Conservation (phyloP, 2,329 filamentous ascomycete genomes). For the Hypomyces perniciosus region DNA sequence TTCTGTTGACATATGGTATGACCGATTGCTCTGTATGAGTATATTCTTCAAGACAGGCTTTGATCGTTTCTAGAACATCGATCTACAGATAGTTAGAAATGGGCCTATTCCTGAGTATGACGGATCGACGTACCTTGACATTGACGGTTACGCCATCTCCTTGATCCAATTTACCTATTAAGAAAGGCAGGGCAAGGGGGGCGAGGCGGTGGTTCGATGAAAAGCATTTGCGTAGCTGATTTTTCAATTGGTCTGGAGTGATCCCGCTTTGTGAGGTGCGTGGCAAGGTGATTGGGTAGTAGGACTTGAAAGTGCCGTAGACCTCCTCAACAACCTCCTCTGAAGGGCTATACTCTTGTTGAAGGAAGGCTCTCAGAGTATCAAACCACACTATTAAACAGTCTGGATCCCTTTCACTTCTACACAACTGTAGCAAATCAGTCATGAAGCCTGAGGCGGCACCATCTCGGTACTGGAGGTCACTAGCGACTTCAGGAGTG, state of each 20-base stretch:
- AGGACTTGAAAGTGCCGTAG: conserved; percentile 52
- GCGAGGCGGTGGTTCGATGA: conserved; percentile 43
- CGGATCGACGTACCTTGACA: conserved; percentile 41
- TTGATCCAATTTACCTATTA: conserved; percentile 53
- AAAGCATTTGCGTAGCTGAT: conserved; percentile 48
- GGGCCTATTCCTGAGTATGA: neutral
- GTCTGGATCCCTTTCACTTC: conserved; percentile 50
- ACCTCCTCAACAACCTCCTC: conserved; percentile 42
- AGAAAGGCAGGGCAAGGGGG: conserved; percentile 43
- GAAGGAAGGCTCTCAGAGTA: conserved; percentile 40
- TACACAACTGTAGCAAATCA: conserved; percentile 45
- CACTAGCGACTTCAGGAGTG: conserved; percentile 36
- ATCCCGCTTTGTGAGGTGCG: conserved; percentile 46
- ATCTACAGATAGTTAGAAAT: conserved; percentile 29
- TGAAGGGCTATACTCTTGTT: conserved; percentile 37
- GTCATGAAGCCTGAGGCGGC: conserved; percentile 40
- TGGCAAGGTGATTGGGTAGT: conserved; percentile 54
- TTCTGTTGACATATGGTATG: conserved; percentile 42
- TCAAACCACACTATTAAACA: conserved; percentile 54
- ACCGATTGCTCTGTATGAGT: conserved; percentile 40
- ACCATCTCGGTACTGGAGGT: conserved; percentile 41
- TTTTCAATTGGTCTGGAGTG: conserved; percentile 52
- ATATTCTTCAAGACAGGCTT: conserved; percentile 47
- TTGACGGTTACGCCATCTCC: conserved; percentile 52
- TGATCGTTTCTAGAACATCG: conserved; percentile 51